These are phyloP conservation scores for Hippophae tibetana DNA, from an alignment of 306 rosid genomes.

Conservation along the genomic window DNA sequence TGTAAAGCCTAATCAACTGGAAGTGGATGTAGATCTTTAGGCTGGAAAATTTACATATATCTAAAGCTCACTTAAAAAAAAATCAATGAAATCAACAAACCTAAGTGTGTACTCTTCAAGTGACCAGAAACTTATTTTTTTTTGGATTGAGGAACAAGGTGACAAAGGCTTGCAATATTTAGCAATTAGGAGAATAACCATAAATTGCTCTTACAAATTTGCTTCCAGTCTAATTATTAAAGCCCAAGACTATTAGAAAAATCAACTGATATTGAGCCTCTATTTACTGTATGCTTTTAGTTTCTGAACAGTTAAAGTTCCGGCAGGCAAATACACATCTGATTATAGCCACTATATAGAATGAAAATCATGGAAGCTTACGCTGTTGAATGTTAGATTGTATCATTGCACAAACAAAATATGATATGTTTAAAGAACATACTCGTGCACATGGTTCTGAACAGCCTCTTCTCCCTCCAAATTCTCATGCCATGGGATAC, in stretches of 20 bases:
- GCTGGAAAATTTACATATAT: no score
- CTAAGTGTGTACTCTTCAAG: not conserved
- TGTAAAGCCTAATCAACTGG: constrained; percentile 13
- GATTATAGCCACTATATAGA: constrained; percentile 1
- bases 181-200: not conserved
- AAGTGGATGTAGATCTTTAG: not conserved
- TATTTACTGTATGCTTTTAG: not conserved
- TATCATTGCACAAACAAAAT: no score
- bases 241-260: no score
- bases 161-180: not conserved
- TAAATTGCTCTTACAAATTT: not conserved
- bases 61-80: no score
- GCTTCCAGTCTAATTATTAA: not conserved
- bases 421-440: constrained; percentile 21
- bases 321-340: constrained; percentile 1
- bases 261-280: no score
- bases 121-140: not conserved
- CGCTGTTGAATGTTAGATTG: constrained; percentile 1
- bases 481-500: constrained; percentile 86
- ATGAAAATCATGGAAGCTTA: constrained; percentile 9
- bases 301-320: not conserved
- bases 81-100: no score
- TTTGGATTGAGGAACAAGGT: not conserved
- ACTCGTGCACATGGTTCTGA: constrained; percentile 93
- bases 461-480: constrained; percentile 85